Conservation (phyloP, 352 stramenopile species). For the Pythium dissotocum region DNA sequence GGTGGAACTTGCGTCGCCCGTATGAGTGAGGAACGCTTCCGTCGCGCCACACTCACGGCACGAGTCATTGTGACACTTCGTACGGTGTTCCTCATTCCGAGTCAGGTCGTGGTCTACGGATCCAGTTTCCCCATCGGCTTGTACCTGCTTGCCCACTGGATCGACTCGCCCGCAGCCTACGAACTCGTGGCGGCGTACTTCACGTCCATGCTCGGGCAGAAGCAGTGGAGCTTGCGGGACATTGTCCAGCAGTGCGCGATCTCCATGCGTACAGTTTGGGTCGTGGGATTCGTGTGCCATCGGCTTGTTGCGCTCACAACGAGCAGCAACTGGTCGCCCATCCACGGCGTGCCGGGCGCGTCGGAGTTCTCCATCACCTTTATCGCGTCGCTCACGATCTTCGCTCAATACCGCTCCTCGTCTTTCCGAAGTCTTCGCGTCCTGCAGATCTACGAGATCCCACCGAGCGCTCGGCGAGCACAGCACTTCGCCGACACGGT, state of each 20-base stretch:
- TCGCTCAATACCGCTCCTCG: slow-evolving; percentile 11
- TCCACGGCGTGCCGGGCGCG: slow-evolving; percentile 21
- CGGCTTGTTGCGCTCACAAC: no score
- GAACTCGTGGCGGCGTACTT: slow-evolving; percentile 33
- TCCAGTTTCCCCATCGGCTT: slow-evolving; percentile 41
- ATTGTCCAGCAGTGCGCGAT: slow-evolving; percentile 33
- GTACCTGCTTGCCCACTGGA: slow-evolving; percentile 41
- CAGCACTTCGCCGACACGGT: neutral
- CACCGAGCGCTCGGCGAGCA: neutral
- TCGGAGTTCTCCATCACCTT: slow-evolving; percentile 31
- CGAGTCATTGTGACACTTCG: slow-evolving; percentile 19
- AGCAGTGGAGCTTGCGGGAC: slow-evolving; percentile 23
- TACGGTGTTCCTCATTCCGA: slow-evolving; percentile 39
- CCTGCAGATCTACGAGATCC: slow-evolving; percentile 8
- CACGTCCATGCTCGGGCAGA: slow-evolving; percentile 28
- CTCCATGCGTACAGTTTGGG: slow-evolving; percentile 45
- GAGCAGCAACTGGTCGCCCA: slow-evolving; percentile 13
- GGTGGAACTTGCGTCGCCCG: slow-evolving; percentile 28
- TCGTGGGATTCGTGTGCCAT: slow-evolving; percentile 35
- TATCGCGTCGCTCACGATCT: slow-evolving; percentile 22
- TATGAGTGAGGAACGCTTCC: no score
- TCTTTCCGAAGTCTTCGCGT: slow-evolving; percentile 10
- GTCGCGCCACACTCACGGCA: neutral
- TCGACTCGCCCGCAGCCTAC: slow-evolving; percentile 42
- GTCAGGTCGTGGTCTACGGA: slow-evolving; percentile 44